Percentiles rank a stretch among this genome's conserved stretches.
Conservation (phyloP, 2,329 filamentous ascomycete species). For the Geosmithia putterillii region DNA sequence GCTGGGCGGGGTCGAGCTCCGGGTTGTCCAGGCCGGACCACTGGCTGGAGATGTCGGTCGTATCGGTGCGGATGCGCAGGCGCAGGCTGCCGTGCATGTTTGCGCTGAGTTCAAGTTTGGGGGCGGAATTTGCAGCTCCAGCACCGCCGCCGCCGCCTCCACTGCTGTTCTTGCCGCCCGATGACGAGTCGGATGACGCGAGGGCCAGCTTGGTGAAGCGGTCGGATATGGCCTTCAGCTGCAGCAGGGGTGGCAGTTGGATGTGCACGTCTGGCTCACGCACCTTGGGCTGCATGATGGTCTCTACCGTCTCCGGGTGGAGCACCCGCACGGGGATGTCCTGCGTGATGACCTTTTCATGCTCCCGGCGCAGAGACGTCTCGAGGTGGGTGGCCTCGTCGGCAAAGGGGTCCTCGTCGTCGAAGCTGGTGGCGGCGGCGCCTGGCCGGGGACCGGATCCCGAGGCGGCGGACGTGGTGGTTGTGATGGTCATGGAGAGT, state of each 20-base stretch:
- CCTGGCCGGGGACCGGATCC: conserved; percentile 6
- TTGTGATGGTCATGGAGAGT: conserved; percentile 80
- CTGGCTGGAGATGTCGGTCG: conserved; percentile 70
- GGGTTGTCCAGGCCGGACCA: conserved; percentile 86
- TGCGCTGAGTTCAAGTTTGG: conserved; percentile 74
- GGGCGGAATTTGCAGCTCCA: conserved; percentile 18
- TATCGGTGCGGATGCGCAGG: conserved; percentile 70
- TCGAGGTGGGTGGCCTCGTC: conserved; percentile 39
- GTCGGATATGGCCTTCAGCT: conserved; percentile 89
- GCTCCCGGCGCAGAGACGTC: conserved; percentile 51
- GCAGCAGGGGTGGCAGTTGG: conserved; percentile 71
- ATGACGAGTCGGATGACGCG: conserved; percentile 10
- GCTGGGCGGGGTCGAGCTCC: conserved; percentile 66
- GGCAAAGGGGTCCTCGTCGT: conserved; percentile 23
- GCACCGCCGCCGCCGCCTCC: background rate
- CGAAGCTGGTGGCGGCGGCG: conserved; percentile 7
- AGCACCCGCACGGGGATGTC: conserved; percentile 93
- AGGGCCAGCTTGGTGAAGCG: conserved; percentile 79
- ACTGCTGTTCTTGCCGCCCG: conserved; percentile 12
- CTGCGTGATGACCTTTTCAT: conserved; percentile 87
- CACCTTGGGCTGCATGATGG: conserved; percentile 84
- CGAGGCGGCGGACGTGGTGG: conserved; percentile 41
- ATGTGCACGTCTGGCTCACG: conserved; percentile 92
- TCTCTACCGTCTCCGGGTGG: conserved; percentile 70
- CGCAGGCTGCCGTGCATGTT: conserved; percentile 89